phyloP scores from a whole-genome alignment of 2,329 filamentous ascomycete genomes.

The Mycosphaerella arachidis region DNA sequence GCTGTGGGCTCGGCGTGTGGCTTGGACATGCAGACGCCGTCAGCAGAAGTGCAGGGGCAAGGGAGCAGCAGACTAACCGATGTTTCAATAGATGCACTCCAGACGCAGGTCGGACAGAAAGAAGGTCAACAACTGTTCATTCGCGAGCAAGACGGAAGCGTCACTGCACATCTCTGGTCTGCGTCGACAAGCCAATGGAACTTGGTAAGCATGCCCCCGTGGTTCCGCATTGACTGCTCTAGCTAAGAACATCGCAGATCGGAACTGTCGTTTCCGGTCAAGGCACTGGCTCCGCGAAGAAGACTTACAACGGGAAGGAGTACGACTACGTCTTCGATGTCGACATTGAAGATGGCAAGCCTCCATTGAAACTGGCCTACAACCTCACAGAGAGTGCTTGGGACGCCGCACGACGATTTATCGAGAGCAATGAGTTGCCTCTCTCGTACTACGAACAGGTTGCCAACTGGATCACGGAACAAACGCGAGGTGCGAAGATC shows the following conservation, averaged over 20 bases:
- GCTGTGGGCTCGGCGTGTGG: not conserved
- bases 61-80: slow-evolving; percentile 6
- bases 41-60: not conserved
- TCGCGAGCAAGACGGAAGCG: slow-evolving; percentile 69
- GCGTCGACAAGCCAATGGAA: slow-evolving; percentile 34
- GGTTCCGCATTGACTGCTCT: not conserved
- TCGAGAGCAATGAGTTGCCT: slow-evolving; percentile 82
- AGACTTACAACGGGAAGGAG: slow-evolving; percentile 73
- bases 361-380: slow-evolving; percentile 87
- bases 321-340: slow-evolving; percentile 98
- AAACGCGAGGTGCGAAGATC: slow-evolving; percentile 82
- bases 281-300: slow-evolving; percentile 69
- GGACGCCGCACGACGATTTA: slow-evolving; percentile 84
- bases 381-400: slow-evolving; percentile 91
- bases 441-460: slow-evolving; percentile 86
- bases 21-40: not conserved
- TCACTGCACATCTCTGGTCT: slow-evolving; percentile 89
- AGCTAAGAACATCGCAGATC: slow-evolving; percentile 49
- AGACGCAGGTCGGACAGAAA: slow-evolving; percentile 79
- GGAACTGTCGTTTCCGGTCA: slow-evolving; percentile 90
- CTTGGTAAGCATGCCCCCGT: slow-evolving; percentile 18
- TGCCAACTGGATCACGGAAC: slow-evolving; percentile 84
- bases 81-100: slow-evolving; percentile 62
- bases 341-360: slow-evolving; percentile 91
- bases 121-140: slow-evolving; percentile 96